Evolutionary conservation across 2,329 filamentous ascomycete species (phyloP), one percentile per base, ranked within the genome.

Genomic region (Chrysoporthe cubensis): DNA sequence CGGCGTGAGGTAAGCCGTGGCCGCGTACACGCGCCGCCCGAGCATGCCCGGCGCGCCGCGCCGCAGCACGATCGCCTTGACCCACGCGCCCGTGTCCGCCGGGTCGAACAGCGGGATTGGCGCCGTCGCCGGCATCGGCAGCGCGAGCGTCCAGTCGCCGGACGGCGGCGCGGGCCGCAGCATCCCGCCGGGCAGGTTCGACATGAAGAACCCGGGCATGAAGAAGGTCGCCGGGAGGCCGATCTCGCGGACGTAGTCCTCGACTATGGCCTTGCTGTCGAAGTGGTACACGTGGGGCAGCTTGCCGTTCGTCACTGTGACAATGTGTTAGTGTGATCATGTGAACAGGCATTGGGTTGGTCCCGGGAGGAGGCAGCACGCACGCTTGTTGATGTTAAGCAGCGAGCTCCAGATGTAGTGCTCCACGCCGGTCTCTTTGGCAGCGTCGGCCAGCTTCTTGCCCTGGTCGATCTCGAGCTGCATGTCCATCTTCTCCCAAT

Each of bases 221-320:
- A 86, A 82, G 73, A 85, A 87, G 0, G 84, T 80, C 32, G 81
- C 79, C 2, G 82, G 80, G 9, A 87, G 77, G 0, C 79, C 80
- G 3, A 84, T 72, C 0, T 70, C 67, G 21, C 84, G 81, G 59
- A 87, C 83, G 72, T 89, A 87, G n/a, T 79, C 71, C 71, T 87
- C 86, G 0, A 86, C 81, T 14, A 82, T 76, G 26, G 85, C 86
- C 74, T 89, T 89, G 74, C 76, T 78, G 75, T 89, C 87, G 69
- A 89, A 89, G 70, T 86, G 83, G 69, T 80, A 76, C 42, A 85
- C 80, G 56, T 80, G 72, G 34, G 76, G 62, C 4, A 84, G 78
- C 18, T 73, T 75, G 65, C 81, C 81, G 8, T 80, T 78, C 58
- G 77, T 77, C 26, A 80, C 79, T 82, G 54, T 50, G 14, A 9